These are phyloP conservation scores for Nigrospora osmanthi DNA, from an alignment of 2,329 filamentous ascomycete species.

Conservation along the genomic window DNA sequence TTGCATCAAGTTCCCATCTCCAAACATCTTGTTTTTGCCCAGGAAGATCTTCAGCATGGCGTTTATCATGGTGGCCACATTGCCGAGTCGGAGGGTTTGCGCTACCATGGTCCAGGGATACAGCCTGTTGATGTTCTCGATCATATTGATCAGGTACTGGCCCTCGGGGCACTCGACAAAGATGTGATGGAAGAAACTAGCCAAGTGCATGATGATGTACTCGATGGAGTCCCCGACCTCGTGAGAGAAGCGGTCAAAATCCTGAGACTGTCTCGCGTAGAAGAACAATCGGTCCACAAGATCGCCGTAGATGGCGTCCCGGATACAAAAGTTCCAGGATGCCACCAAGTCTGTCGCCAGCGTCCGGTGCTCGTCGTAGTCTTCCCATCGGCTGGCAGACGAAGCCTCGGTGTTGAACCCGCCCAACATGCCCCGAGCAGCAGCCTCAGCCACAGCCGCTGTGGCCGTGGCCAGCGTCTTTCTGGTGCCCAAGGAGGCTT, in stretches of 20 bases:
- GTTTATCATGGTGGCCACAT: slow-evolving; percentile 75
- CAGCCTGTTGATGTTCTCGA: slow-evolving; percentile 62
- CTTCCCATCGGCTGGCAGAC: slow-evolving; percentile 8
- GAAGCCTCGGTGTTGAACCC: slow-evolving; percentile 33
- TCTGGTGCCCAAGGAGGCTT: slow-evolving; percentile 63
- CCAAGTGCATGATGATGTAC: slow-evolving; percentile 48
- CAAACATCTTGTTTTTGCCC: slow-evolving; percentile 66
- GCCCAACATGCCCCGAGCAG: slow-evolving; percentile 58
- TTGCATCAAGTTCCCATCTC: slow-evolving; percentile 76
- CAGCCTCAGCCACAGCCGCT: slow-evolving; percentile 61
- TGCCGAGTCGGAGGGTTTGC: slow-evolving; percentile 68
- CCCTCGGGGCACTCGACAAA: slow-evolving; percentile 69
- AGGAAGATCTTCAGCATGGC: slow-evolving; percentile 66
- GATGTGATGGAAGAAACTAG: slow-evolving; percentile 66
- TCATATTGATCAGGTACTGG: slow-evolving; percentile 62
- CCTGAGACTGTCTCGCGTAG: slow-evolving; percentile 49
- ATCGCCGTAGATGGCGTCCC: slow-evolving; percentile 60
- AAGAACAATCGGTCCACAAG: slow-evolving; percentile 58
- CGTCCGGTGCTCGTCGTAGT: slow-evolving; percentile 52
- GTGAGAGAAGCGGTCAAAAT: slow-evolving; percentile 56
- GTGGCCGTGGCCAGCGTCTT: slow-evolving; percentile 69
- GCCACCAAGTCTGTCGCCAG: slow-evolving; percentile 52
- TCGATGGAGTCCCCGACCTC: slow-evolving; percentile 58
- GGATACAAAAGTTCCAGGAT: slow-evolving; percentile 61
- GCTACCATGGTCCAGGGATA: slow-evolving; percentile 65